Base-by-base conservation (phyloP, 2,329 filamentous ascomycete species). In the Chaetomium strumarium region DNA sequence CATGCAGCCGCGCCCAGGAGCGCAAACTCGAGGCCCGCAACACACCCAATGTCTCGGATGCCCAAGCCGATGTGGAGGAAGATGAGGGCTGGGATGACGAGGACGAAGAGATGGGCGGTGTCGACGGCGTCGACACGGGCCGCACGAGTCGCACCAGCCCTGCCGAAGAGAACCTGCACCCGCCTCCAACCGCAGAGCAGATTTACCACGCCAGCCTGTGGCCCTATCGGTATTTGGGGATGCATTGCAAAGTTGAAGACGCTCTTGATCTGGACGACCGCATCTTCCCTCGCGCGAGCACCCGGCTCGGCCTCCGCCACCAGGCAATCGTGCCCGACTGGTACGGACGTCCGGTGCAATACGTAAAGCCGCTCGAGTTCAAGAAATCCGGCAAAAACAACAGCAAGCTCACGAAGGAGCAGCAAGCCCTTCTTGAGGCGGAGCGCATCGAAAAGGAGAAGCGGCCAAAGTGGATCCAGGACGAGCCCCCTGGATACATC, bases 201-300 rank as follows among this genome's bases (percentile, higher is more conserved):
- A 86, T 92, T 53, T 89, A 93, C 53, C 87, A 96, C 61, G 90
- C 92, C 31, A 93, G 90, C 63, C 81, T 96, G 64, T 99, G 93
- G 93, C 91, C 90, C 2, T 97, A 93, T 74, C 83, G 93, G 55
- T 99, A 99, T 68, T 74, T 99, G 7, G 93, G 93, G 36, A 90
- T 96, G 60, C 93, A 99, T 70, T 96, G 91, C 70, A 88, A 90
- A 60, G 87, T 93, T 1, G 91, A 97, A 68, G 93, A 99, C 72
- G 93, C 90, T 0, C 75, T 99, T 30, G 93, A 99, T 67, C 95
- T 96, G 66, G 93, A 99, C 64, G 93, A 99, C 68, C 85, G 93
- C 58, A 97, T 99, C 59, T 97, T 97, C 66, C 93, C 93, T 9
- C 86, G 93, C 59, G 92, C 93, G 14, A 95, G 91, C 66, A 97